Evolutionary conservation across 352 stramenopile genomes (phyloP), one percentile per base, ranked within the genome.

Genomic region (Globisporangium camurandrum): DNA sequence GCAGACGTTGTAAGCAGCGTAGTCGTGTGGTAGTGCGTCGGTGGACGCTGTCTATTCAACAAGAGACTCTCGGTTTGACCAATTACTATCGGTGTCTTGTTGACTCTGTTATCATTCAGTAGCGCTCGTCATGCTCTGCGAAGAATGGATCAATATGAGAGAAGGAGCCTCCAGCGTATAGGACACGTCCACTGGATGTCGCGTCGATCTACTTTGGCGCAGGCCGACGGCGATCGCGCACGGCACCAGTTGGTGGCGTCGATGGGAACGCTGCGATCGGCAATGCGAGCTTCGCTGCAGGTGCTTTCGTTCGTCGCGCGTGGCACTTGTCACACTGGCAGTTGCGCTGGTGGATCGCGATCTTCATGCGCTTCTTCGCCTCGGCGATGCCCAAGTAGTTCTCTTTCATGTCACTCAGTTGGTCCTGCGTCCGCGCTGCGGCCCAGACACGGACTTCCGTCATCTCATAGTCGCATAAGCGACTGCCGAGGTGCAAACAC

Each of bases 1-100:
- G 75, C 71, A 93, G 66, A 93, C 94, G 71, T 69, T 97, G 64
- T 98, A 97, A 94, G 59, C 51, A 31, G 14, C 41, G 26, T 12
- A 26, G 37, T 22, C 2, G 27, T 9, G 22, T 9, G 33, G 16
- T 28, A n/a, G n/a, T n/a, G n/a, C n/a, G n/a, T n/a, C n/a, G n/a
- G n/a, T n/a, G n/a, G n/a, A n/a, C n/a, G n/a, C n/a, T n/a, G n/a
- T n/a, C n/a, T n/a, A n/a, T n/a, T n/a, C n/a, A n/a, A n/a, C n/a
- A n/a, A n/a, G n/a, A n/a, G n/a, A n/a, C n/a, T n/a, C n/a, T n/a
- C n/a, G n/a, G n/a, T n/a, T n/a, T n/a, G n/a, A n/a, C n/a, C n/a
- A n/a, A n/a, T n/a, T n/a, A n/a, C n/a, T n/a, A n/a, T n/a, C n/a
- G n/a, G n/a, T n/a, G n/a, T n/a, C n/a, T n/a, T n/a, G n/a, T n/a